phyloP scores from a whole-genome alignment of 1,284 basidiomycete genomes.

The Apiotrichum porosum region DNA sequence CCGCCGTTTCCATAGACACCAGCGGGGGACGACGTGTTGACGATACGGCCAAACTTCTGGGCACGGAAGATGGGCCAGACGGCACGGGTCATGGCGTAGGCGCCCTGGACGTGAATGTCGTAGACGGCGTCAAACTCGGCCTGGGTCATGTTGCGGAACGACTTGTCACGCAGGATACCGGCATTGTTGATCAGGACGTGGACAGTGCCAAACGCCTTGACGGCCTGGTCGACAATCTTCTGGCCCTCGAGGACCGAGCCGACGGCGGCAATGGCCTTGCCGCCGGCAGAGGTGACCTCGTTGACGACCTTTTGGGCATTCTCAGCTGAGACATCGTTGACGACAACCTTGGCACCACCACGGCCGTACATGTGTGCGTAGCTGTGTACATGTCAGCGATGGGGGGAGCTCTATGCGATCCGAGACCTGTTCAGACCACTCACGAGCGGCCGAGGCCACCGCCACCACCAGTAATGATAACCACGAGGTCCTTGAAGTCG shows the following conservation, averaged over 20 bases:
- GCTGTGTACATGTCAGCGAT: conserved; percentile 50
- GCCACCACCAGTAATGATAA: conserved; percentile 92
- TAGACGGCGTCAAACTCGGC: conserved; percentile 78
- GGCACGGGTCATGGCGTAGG: conserved; percentile 91
- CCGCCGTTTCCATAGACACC: conserved; percentile 78
- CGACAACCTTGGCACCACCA: conserved; percentile 86
- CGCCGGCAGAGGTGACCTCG: conserved; percentile 82
- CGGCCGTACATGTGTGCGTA: conserved; percentile 87
- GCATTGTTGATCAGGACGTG: conserved; percentile 92
- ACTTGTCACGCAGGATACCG: conserved; percentile 77
- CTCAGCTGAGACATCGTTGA: conserved; percentile 86
- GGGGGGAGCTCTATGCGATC: not conserved
- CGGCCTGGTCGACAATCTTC: conserved; percentile 74
- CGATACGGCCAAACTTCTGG: conserved; percentile 86
- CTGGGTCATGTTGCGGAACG: conserved; percentile 87
- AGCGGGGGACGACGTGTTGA: conserved; percentile 74
- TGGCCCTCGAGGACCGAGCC: conserved; percentile 85
- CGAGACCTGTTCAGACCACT: conserved; percentile 48
- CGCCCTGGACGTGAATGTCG: conserved; percentile 91
- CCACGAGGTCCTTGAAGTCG: conserved; percentile 81
- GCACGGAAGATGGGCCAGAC: conserved; percentile 94
- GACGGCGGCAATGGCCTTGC: conserved; percentile 78
- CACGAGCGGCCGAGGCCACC: conserved; percentile 88
- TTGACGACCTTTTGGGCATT: conserved; percentile 90
- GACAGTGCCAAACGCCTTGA: conserved; percentile 81